Evolutionary conservation across 139 green algal genomes (phyloP).

Genomic region (Pleodorina starrii): DNA sequence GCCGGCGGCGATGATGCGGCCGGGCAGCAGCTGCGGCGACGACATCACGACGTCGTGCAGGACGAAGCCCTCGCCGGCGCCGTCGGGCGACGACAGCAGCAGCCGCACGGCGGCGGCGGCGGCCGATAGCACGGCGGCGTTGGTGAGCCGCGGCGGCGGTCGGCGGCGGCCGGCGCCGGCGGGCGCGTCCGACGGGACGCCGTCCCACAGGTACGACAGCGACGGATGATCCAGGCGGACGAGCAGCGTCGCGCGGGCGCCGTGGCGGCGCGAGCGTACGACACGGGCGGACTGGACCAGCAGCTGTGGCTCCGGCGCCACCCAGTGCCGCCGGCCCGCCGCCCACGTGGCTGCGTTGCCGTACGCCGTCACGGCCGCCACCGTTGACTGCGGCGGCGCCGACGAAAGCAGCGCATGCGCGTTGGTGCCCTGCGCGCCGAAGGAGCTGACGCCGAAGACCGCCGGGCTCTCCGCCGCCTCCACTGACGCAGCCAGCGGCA

Average conservation of each 20-base stretch:
- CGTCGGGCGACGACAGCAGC: constrained; percentile 8
- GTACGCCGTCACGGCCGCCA: neutral
- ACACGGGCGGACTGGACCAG: constrained; percentile 54
- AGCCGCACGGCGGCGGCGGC: constrained; percentile 48
- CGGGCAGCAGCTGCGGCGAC: constrained; percentile 55
- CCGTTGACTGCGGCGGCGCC: neutral
- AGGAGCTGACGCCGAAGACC: constrained; percentile 76
- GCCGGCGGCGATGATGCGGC: constrained; percentile 47
- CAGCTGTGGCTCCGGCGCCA: constrained; percentile 36
- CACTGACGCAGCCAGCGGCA: constrained; percentile 22
- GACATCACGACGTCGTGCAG: constrained; percentile 57
- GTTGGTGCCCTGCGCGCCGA: constrained; percentile 78
- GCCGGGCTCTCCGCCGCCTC: constrained; percentile 54
- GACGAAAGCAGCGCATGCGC: constrained; percentile 66
- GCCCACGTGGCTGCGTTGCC: neutral
- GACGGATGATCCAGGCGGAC: constrained; percentile 52
- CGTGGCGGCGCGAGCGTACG: constrained; percentile 21
- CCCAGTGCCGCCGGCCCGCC: constrained; percentile 12
- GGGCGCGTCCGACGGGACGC: constrained; percentile 3
- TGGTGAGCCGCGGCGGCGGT: constrained; percentile 48
- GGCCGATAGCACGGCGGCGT: constrained; percentile 52
- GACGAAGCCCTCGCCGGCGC: constrained; percentile 23
- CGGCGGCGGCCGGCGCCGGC: too few species aligned
- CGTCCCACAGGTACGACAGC: constrained; percentile 69
- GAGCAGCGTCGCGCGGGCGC: constrained; percentile 35